Conservation (phyloP, 805 yeast genomes). For the Lipomyces lipofer region DNA sequence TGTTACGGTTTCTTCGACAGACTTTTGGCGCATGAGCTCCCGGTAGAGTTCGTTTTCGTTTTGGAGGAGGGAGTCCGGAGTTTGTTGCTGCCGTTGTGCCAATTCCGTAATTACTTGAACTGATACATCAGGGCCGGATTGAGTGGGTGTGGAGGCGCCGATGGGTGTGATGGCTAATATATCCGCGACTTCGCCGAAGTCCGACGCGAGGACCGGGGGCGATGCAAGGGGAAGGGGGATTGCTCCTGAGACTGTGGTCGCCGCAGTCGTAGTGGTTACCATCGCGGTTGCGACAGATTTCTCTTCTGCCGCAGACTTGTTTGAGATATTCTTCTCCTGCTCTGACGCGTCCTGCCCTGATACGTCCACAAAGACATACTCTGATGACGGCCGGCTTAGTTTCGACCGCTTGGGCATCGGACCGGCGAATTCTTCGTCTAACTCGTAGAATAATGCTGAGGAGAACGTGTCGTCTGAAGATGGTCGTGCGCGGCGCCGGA, state of each 20-base stretch:
- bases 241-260: neutral
- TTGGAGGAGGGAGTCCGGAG: neutral
- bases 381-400: conserved; percentile 15
- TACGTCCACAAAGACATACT: neutral
- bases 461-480: conserved; percentile 27
- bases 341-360: neutral
- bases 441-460: conserved; percentile 27
- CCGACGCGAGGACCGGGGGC: neutral
- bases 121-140: neutral
- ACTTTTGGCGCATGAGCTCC: conserved; percentile 17
- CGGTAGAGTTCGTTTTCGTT: conserved; percentile 25
- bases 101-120: neutral
- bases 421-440: conserved; percentile 27
- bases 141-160: neutral
- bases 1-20: neutral
- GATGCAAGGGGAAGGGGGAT: neutral
- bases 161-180: neutral
- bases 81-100: too few relatives aligned
- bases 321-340: neutral
- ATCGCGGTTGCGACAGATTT: neutral
- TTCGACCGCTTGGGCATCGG: conserved; percentile 25
- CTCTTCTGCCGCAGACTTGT: conserved; percentile 4
- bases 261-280: neutral
- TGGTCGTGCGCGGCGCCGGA: conserved; percentile 23
- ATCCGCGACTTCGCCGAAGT: neutral